Percentiles rank a stretch among this genome's conserved stretches.
phyloP scores from a whole-genome alignment of 1,139 yeast genomes.

The Pichia sp. region DNA sequence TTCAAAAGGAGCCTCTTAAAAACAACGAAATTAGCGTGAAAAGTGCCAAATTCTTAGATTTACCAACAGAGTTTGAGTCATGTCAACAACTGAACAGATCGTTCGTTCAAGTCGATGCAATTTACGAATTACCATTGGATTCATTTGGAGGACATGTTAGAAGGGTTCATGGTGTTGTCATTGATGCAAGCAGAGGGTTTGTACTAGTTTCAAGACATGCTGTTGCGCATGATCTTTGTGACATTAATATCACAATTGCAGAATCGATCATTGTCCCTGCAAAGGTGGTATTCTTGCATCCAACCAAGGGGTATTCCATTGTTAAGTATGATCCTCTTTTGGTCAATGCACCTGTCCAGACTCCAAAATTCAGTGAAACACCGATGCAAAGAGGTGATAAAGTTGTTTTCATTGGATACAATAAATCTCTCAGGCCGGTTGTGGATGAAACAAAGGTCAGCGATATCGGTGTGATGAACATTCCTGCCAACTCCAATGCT shows the following conservation, averaged over 20 bases:
- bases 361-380: constrained; percentile 57
- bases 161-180: constrained; percentile 70
- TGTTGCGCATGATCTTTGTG: constrained; percentile 84
- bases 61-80: constrained; percentile 56
- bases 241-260: constrained; percentile 74
- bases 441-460: constrained; percentile 75
- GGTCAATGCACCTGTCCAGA: constrained; percentile 55
- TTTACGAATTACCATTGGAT: constrained; percentile 68
- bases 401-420: constrained; percentile 74
- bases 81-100: constrained; percentile 54
- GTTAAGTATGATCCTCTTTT: constrained; percentile 75
- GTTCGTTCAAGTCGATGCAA: constrained; percentile 65
- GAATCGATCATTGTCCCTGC: constrained; percentile 83
- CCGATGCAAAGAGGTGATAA: constrained; percentile 75
- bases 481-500: constrained; percentile 62
- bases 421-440: constrained; percentile 63
- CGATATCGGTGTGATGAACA: constrained; percentile 67
- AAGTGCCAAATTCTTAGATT: constrained; percentile 65
- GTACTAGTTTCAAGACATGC: constrained; percentile 73
- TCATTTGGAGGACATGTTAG: constrained; percentile 62
- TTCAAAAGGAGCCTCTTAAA: constrained; percentile 58
- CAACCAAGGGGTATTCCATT: constrained; percentile 81
- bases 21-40: constrained; percentile 41
- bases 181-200: constrained; percentile 76
- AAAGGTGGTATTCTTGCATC: constrained; percentile 77